Evolutionary conservation across 768 basidiomycete species (phyloP).

Genomic region (Heimioporus sp.): DNA sequence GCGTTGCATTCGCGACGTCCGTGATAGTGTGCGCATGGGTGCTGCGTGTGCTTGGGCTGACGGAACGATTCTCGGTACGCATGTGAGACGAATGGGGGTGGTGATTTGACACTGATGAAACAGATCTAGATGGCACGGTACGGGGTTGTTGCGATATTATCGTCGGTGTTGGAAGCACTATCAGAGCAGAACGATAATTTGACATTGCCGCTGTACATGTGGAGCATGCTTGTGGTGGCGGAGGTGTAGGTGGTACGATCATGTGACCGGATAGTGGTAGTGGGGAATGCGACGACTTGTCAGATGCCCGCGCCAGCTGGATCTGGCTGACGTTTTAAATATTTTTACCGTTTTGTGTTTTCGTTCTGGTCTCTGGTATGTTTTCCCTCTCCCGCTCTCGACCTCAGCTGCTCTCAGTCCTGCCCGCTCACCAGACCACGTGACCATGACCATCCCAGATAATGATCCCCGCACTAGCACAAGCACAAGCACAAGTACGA

Average conservation of each 20-base stretch:
- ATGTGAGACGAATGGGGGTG: constrained; percentile 1
- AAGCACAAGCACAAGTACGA: too few relatives aligned
- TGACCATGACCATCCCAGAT: constrained; percentile 29
- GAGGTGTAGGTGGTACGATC: constrained; percentile 26
- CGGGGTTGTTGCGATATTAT: constrained; percentile 54
- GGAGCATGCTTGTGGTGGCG: constrained; percentile 77
- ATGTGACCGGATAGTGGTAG: constrained; percentile 26
- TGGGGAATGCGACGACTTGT: constrained; percentile 9
- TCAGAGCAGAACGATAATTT: constrained; percentile 98
- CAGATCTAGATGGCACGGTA: constrained; percentile 63
- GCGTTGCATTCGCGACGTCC: constrained; percentile 73
- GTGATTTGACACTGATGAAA: constrained; percentile 15
- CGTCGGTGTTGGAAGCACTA: constrained; percentile 82
- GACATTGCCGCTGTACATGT: constrained; percentile 93
- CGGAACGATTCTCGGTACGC: constrained; percentile 76
- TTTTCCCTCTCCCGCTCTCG: background rate
- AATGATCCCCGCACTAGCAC: constrained; percentile 10
- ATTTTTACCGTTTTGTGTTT: too few relatives aligned
- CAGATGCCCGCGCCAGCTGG: background rate
- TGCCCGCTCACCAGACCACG: constrained; percentile 7
- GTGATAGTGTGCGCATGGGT: constrained; percentile 68
- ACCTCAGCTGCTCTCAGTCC: background rate
- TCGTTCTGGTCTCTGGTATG: background rate
- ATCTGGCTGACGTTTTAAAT: too few relatives aligned
- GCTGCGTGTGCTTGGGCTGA: constrained; percentile 66